These are phyloP conservation scores for Sicyos edulis DNA, from an alignment of 306 rosid genomes.

Conservation along the genomic window DNA sequence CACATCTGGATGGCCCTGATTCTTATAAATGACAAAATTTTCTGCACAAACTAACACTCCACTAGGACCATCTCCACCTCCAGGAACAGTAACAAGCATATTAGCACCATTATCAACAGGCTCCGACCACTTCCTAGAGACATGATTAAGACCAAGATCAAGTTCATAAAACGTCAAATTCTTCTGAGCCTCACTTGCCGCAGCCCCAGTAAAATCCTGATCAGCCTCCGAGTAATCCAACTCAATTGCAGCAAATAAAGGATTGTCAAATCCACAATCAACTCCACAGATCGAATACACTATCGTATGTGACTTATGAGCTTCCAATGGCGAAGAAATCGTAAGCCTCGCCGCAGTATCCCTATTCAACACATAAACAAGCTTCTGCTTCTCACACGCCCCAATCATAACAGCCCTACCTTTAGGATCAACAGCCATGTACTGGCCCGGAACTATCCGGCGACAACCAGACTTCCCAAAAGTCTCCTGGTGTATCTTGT, in stretches of 20 bases:
- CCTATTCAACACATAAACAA: conserved; percentile 84
- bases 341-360: conserved; percentile 92
- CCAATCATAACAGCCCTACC: conserved; percentile 97
- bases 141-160: conserved; percentile 89
- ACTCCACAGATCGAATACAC: conserved; percentile 89
- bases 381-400: conserved; percentile 92
- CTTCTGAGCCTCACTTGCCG: conserved; percentile 81
- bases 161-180: conserved; percentile 81
- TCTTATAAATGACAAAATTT: conserved; percentile 90
- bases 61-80: conserved; percentile 95
- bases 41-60: conserved; percentile 97
- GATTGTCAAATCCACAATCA: conserved; percentile 96
- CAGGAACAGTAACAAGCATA: conserved; percentile 92
- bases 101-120: conserved; percentile 92
- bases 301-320: conserved; percentile 77
- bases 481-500: conserved; percentile 86
- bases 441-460: conserved; percentile 85
- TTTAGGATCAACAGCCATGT: conserved; percentile 80
- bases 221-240: conserved; percentile 87
- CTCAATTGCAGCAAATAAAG: conserved; percentile 87
- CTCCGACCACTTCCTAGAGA: conserved; percentile 92
- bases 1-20: conserved; percentile 77
- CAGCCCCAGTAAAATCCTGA: conserved; percentile 72
- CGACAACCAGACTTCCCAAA: conserved; percentile 95
- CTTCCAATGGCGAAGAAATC: conserved; percentile 86